Conservation (phyloP, 1,284 basidiomycete genomes). For the Pascua guehoae region DNA sequence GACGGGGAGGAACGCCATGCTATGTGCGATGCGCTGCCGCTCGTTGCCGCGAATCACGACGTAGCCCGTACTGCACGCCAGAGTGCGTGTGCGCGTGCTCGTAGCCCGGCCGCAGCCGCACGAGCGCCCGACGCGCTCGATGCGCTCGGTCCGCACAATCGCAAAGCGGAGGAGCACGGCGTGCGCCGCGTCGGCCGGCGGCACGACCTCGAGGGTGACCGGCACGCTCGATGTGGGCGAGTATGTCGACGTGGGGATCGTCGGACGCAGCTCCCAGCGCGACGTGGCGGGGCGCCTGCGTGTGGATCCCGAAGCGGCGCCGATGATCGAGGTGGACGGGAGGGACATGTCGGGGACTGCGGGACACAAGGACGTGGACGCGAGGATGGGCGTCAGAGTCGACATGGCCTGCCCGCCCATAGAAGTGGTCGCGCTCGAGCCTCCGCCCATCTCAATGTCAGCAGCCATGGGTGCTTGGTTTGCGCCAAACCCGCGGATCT, state of each 20-base stretch:
- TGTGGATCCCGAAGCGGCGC: background rate
- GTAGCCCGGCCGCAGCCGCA: background rate
- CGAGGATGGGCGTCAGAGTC: background rate
- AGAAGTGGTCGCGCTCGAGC: background rate
- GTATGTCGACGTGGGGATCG: slow-evolving; percentile 35
- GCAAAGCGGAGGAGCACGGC: slow-evolving; percentile 28
- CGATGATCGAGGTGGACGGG: background rate
- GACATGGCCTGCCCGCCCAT: background rate
- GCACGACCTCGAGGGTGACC: slow-evolving; percentile 26
- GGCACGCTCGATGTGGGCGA: slow-evolving; percentile 43
- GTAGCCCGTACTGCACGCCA: background rate
- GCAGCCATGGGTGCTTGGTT: too few species aligned
- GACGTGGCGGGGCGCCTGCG: slow-evolving; percentile 1
- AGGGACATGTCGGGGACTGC: background rate
- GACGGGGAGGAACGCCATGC: too few species aligned
- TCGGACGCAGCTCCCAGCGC: slow-evolving; percentile 30
- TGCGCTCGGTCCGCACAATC: slow-evolving; percentile 15
- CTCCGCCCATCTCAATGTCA: too few species aligned
- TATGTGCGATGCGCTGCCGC: background rate
- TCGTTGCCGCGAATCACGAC: background rate
- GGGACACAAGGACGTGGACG: background rate
- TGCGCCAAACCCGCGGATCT: background rate
- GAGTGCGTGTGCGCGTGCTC: background rate
- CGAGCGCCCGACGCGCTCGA: background rate
- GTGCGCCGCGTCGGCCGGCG: slow-evolving; percentile 11